A percentile compares a stretch with the other conserved stretches of the same genome.
These are phyloP conservation scores for Termitomyces sp. DNA, from an alignment of 768 basidiomycete species.

Conservation along the genomic window DNA sequence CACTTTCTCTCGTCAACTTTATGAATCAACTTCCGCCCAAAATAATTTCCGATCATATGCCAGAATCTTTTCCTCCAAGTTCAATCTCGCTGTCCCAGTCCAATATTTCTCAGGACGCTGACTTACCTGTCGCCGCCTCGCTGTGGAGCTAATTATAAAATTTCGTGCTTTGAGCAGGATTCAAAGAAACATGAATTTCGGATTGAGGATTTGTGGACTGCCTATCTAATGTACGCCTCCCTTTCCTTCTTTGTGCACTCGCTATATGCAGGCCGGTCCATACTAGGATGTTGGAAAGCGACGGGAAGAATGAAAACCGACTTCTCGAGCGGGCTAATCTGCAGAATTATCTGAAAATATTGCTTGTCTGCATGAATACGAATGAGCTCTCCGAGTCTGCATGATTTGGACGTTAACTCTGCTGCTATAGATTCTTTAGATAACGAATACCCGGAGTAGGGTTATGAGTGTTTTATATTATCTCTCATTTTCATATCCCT, in stretches of 20 bases:
- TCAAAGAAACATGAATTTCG: background rate
- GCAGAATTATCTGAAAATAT: background rate
- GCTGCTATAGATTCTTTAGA: background rate
- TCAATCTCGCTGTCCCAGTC: conserved; percentile 35
- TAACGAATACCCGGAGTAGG: background rate
- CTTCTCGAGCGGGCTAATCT: background rate
- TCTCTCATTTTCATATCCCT: background rate
- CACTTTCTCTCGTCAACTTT: background rate
- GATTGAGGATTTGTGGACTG: background rate
- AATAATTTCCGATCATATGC: conserved; percentile 24
- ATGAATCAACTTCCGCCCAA: background rate
- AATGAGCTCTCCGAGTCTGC: too few species aligned
- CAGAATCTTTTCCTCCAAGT: conserved; percentile 41
- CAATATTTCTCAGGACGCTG: conserved; percentile 36
- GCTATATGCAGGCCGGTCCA: background rate
- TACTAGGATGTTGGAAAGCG: background rate
- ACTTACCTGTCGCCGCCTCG: conserved; percentile 32
- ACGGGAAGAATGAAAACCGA: background rate
- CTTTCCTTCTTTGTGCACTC: background rate
- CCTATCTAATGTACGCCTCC: background rate
- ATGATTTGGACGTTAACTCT: background rate
- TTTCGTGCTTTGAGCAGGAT: conserved; percentile 20
- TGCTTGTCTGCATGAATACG: background rate
- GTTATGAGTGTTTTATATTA: background rate
- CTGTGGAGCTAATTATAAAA: conserved; percentile 41